Evolutionary conservation across 176 grass and related monocot species (phyloP).

Genomic region (Sorghum bicolor): Sorghum_bicolor_NCBIv3 NC_012871.2:14071501-14072000

Average conservation of each 20-base stretch:
- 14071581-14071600: slow-evolving; percentile 67
- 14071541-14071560: slow-evolving; percentile 39
- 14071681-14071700: not conserved
- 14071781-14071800: slow-evolving; percentile 15
- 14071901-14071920: too few relatives aligned
- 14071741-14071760: not conserved
- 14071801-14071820: slow-evolving; percentile 17
- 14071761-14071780: slow-evolving; percentile 39
- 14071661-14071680: slow-evolving; percentile 56
- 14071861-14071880: not conserved
- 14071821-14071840: slow-evolving; percentile 5
- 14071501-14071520: not conserved
- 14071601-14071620: slow-evolving; percentile 60
- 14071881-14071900: too few relatives aligned
- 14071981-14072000: too few relatives aligned
- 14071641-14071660: slow-evolving; percentile 48
- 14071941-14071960: too few relatives aligned
- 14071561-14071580: slow-evolving; percentile 59
- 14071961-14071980: too few relatives aligned
- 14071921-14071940: too few relatives aligned
- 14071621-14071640: slow-evolving; percentile 67
- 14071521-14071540: not conserved
- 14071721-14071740: not conserved
- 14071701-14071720: slow-evolving; percentile 1
- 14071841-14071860: not conserved